Conservation (phyloP, 2,329 filamentous ascomycete species). For the Scopulariopsis brevicaulis region DNA sequence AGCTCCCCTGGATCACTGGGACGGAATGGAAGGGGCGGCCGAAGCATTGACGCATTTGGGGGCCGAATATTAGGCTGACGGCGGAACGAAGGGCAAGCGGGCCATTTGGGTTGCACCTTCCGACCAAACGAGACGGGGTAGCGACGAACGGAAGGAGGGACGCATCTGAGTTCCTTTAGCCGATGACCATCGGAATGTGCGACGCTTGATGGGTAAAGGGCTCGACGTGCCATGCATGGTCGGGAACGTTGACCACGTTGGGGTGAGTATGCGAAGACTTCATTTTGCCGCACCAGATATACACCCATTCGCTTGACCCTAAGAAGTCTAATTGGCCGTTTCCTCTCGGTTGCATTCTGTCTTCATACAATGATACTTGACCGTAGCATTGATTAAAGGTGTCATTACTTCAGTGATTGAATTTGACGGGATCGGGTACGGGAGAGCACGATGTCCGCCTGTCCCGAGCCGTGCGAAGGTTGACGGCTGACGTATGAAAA, state of each 20-base stretch:
- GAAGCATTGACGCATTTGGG: conserved; percentile 5
- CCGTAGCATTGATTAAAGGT: too few relatives aligned
- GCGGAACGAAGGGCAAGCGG: neutral
- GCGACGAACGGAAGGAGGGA: too few relatives aligned
- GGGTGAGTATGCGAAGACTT: neutral
- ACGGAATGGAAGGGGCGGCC: neutral
- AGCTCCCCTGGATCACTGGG: neutral
- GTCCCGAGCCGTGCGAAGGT: neutral
- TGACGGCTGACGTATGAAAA: neutral
- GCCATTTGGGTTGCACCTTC: neutral
- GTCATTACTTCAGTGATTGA: too few relatives aligned
- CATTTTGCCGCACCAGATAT: neutral
- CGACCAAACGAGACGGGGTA: too few relatives aligned
- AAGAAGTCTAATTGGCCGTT: neutral
- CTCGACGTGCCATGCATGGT: neutral
- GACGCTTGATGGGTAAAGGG: neutral
- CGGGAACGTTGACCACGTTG: neutral
- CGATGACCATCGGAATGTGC: neutral
- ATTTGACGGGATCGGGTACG: too few relatives aligned
- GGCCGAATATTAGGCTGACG: conserved; percentile 6
- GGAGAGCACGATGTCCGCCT: too few relatives aligned
- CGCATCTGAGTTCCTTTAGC: neutral
- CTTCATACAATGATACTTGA: too few relatives aligned
- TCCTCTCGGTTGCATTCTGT: neutral
- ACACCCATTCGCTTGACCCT: neutral